Evolutionary conservation across 768 basidiomycete species (phyloP).

Genomic region (Pisolithus orientalis): DNA sequence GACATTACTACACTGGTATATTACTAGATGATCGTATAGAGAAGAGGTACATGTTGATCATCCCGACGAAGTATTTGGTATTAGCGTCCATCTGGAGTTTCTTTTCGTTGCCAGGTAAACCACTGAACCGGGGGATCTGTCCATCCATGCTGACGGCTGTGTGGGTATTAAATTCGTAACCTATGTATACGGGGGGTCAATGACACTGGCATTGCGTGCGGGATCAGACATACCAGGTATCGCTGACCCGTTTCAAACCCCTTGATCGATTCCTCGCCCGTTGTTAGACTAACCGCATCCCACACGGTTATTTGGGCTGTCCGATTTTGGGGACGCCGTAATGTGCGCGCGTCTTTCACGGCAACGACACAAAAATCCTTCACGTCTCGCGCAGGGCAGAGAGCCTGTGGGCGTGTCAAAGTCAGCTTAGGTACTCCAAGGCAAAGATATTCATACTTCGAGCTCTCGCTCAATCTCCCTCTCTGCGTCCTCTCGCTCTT

Average conservation of each 20-base stretch:
- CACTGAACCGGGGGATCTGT: conserved; percentile 48
- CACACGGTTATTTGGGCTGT: conserved; percentile 78
- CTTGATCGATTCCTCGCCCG: conserved; percentile 44
- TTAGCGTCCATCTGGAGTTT: conserved; percentile 56
- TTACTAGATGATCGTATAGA: not conserved
- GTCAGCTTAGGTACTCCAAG: not conserved
- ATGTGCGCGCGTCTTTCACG: conserved; percentile 56
- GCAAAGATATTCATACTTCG: conserved; percentile 40
- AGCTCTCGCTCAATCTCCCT: conserved; percentile 71
- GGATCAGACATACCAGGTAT: conserved; percentile 48
- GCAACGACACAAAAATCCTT: conserved; percentile 71
- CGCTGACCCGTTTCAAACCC: conserved; percentile 60
- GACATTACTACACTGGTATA: no score
- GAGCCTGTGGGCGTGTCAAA: conserved; percentile 30
- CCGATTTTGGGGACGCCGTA: conserved; percentile 45
- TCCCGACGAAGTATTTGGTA: conserved; percentile 2
- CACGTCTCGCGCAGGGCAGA: conserved; percentile 70
- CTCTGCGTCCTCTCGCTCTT: conserved; percentile 42
- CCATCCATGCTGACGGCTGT: conserved; percentile 69
- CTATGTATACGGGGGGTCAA: conserved; percentile 1
- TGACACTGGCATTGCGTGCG: conserved; percentile 2
- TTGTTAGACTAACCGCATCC: conserved; percentile 55
- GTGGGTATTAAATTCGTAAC: conserved; percentile 68
- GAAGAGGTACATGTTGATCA: not conserved
- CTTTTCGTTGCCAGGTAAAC: conserved; percentile 65